Evolutionary conservation across 2,329 filamentous ascomycete species (phyloP).

Genomic region (Fusarium metavorans): DNA sequence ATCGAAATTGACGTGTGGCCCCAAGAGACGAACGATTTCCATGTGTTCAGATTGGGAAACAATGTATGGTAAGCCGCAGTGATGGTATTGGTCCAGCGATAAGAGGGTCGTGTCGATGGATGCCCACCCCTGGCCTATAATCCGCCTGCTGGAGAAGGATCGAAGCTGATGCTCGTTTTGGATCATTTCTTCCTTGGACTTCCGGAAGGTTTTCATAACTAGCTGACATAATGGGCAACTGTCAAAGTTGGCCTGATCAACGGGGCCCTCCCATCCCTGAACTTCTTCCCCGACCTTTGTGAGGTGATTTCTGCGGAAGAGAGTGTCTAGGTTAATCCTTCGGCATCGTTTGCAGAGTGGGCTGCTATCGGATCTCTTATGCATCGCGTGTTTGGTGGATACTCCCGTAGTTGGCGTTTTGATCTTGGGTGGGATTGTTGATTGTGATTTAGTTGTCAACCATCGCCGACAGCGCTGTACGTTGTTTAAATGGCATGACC

Average conservation of each 20-base stretch:
- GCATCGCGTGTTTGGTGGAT: not conserved
- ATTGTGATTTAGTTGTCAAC: not conserved
- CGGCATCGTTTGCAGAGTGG: not conserved
- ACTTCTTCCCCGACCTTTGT: not conserved
- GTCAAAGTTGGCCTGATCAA: not conserved
- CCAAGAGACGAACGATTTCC: no score
- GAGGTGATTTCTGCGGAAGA: not conserved
- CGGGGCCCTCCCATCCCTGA: not conserved
- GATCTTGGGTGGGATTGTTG: not conserved
- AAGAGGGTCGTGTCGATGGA: not conserved
- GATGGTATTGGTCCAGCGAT: not conserved
- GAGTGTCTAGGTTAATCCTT: accelerated
- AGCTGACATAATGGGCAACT: not conserved
- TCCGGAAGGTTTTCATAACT: accelerated
- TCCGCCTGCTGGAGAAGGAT: not conserved
- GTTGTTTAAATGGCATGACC: not conserved
- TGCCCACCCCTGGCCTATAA: not conserved
- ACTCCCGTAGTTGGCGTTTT: not conserved
- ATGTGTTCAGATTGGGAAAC: not conserved
- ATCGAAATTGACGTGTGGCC: no score
- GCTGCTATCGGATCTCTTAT: not conserved
- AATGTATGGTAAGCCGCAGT: not conserved
- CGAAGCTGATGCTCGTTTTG: not conserved
- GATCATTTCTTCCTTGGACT: not conserved
- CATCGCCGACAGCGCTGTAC: not conserved